phyloP scores from a whole-genome alignment of 139 green algal genomes.

The Coccomyxa sp. region DNA sequence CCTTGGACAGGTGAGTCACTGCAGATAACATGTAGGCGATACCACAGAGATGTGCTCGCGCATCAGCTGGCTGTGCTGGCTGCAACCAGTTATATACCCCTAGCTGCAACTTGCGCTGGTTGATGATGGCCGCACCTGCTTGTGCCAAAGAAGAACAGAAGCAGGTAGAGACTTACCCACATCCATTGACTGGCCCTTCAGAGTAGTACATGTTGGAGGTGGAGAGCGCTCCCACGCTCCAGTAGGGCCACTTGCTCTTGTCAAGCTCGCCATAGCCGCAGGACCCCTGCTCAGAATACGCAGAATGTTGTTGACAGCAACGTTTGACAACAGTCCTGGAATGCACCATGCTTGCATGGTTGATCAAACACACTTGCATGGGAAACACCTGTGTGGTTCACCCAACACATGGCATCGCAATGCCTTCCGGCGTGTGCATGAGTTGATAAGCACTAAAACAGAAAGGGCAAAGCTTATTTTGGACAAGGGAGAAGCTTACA shows the following conservation, averaged over 20 bases:
- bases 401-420: too few species aligned
- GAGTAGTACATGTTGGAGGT: background rate
- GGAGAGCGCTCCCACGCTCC: background rate
- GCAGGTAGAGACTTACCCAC: background rate
- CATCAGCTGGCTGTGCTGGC: too few species aligned
- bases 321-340: background rate
- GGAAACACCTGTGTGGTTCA: too few species aligned
- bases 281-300: background rate
- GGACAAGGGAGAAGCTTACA: background rate
- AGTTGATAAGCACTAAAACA: background rate
- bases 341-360: background rate
- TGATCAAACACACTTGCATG: background rate
- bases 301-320: background rate
- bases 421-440: background rate
- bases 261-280: conserved; percentile 1
- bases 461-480: background rate
- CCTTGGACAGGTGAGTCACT: too few species aligned
- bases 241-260: conserved; percentile 4
- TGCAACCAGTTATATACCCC: too few species aligned
- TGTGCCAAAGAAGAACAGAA: too few species aligned
- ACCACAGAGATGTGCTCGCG: too few species aligned
- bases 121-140: too few species aligned
- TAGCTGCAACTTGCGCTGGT: too few species aligned
- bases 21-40: too few species aligned
- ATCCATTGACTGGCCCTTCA: background rate